Percentiles rank a stretch among this genome's conserved stretches.
Evolutionary conservation across 1,284 basidiomycete genomes (phyloP).

Genomic region (Naganishia liquefaciens): DNA sequence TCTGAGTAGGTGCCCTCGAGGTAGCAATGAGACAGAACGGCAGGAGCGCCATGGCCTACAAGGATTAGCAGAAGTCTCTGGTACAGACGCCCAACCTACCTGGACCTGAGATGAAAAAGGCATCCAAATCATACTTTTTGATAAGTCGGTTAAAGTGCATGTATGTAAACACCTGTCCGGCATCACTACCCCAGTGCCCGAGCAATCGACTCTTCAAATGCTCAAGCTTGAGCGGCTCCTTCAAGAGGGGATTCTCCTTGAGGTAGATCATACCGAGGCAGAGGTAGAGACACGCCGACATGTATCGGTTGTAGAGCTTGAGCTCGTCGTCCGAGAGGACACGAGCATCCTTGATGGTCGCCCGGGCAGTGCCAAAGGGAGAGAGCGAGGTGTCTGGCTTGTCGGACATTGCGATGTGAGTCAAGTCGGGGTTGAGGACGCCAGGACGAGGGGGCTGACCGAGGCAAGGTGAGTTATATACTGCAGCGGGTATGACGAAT

Average conservation of each 20-base stretch:
- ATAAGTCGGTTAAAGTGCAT: slow-evolving; percentile 33
- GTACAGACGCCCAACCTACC: slow-evolving; percentile 10
- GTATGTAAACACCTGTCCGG: slow-evolving; percentile 34
- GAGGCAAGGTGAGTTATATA: background rate
- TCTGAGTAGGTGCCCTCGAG: slow-evolving; percentile 70
- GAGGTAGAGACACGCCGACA: slow-evolving; percentile 47
- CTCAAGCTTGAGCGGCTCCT: slow-evolving; percentile 32
- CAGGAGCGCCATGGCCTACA: slow-evolving; percentile 73
- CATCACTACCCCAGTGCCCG: slow-evolving; percentile 33
- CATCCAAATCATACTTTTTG: slow-evolving; percentile 34
- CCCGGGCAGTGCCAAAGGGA: slow-evolving; percentile 40
- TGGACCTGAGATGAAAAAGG: slow-evolving; percentile 34
- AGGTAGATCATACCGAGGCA: slow-evolving; percentile 40
- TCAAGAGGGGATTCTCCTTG: slow-evolving; percentile 34
- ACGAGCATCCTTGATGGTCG: slow-evolving; percentile 38
- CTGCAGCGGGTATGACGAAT: background rate
- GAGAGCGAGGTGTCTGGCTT: slow-evolving; percentile 24
- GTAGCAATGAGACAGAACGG: slow-evolving; percentile 74
- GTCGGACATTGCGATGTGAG: slow-evolving; percentile 8
- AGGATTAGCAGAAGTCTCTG: background rate
- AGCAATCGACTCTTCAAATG: slow-evolving; percentile 36
- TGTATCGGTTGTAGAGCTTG: slow-evolving; percentile 43
- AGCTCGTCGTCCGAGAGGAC: slow-evolving; percentile 43
- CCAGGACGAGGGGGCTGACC: background rate
- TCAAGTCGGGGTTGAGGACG: background rate